Percentiles rank a stretch among this genome's conserved stretches.
phyloP scores from a whole-genome alignment of 768 basidiomycete species.

The Dentipellis sp. region DNA sequence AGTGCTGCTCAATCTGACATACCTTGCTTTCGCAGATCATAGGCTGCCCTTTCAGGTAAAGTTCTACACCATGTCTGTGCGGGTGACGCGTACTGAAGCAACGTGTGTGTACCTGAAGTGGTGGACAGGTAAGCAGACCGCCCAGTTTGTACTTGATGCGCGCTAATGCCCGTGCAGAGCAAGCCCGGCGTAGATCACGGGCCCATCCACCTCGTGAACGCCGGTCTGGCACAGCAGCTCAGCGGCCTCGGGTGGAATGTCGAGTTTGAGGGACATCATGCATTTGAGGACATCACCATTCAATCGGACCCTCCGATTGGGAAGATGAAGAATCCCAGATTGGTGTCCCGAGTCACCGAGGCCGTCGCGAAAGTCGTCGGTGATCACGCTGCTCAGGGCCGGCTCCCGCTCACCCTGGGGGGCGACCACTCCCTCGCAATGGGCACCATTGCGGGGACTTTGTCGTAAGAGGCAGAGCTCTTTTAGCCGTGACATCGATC shows the following conservation, averaged over 20 bases:
- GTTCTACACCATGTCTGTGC: background rate
- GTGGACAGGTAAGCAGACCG: constrained; percentile 47
- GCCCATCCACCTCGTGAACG: constrained; percentile 82
- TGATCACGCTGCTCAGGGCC: constrained; percentile 64
- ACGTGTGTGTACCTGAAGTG: constrained; percentile 28
- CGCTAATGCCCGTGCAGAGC: constrained; percentile 34
- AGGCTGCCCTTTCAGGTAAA: constrained; percentile 92
- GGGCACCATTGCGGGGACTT: constrained; percentile 90
- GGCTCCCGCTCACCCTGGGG: constrained; percentile 84
- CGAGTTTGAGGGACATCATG: constrained; percentile 82
- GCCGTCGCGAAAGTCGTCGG: constrained; percentile 74
- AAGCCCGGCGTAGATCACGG: constrained; percentile 78
- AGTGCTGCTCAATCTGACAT: background rate
- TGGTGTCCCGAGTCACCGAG: constrained; percentile 77
- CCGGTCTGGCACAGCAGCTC: constrained; percentile 75
- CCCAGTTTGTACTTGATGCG: constrained; percentile 1
- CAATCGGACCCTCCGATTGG: constrained; percentile 74
- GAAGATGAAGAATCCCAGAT: constrained; percentile 80
- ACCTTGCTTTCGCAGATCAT: constrained; percentile 50
- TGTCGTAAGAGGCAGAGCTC: constrained; percentile 39
- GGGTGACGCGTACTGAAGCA: constrained; percentile 3
- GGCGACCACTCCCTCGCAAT: constrained; percentile 95
- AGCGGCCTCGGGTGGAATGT: constrained; percentile 81
- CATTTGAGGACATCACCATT: constrained; percentile 68
- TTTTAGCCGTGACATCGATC: background rate